phyloP scores from a whole-genome alignment of 768 basidiomycete species.

The Fomitopsis serialis region DNA sequence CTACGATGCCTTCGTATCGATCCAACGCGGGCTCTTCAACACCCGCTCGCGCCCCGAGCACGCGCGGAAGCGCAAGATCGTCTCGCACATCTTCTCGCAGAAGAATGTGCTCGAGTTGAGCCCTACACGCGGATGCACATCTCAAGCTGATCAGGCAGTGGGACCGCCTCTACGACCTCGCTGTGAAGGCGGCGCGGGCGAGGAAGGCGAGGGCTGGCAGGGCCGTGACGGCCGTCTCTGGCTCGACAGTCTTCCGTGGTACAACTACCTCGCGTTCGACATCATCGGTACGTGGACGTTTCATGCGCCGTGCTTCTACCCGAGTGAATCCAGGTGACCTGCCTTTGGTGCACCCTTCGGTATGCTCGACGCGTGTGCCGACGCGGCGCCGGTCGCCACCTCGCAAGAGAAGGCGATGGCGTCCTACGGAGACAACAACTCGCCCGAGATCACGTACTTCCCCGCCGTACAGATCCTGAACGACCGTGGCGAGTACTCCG shows the following conservation, averaged over 20 bases:
- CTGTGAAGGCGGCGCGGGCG: conserved; percentile 51
- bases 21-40: conserved; percentile 61
- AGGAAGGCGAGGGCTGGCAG: conserved; percentile 58
- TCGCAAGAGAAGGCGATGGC: conserved; percentile 50
- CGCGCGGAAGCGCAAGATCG: conserved; percentile 86
- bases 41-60: conserved; percentile 75
- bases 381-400: conserved; percentile 65
- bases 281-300: conserved; percentile 52
- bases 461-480: conserved; percentile 86
- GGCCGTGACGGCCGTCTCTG: conserved; percentile 60
- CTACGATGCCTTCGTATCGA: conserved; percentile 35
- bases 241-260: conserved; percentile 72
- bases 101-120: conserved; percentile 87
- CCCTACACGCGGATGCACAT: conserved; percentile 74
- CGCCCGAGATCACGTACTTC: conserved; percentile 39
- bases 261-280: conserved; percentile 63
- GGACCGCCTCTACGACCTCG: conserved; percentile 60
- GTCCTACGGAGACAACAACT: conserved; percentile 46
- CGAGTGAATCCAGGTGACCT: conserved; percentile 53
- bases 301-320: not conserved
- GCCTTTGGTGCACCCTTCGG: conserved; percentile 88
- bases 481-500: conserved; percentile 81
- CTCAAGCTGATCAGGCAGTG: conserved; percentile 60
- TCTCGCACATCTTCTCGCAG: conserved; percentile 80
- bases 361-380: conserved; percentile 73